Conservation (phyloP, 495 filamentous ascomycete genomes). For the Sphaerosporella brunnea region DNA sequence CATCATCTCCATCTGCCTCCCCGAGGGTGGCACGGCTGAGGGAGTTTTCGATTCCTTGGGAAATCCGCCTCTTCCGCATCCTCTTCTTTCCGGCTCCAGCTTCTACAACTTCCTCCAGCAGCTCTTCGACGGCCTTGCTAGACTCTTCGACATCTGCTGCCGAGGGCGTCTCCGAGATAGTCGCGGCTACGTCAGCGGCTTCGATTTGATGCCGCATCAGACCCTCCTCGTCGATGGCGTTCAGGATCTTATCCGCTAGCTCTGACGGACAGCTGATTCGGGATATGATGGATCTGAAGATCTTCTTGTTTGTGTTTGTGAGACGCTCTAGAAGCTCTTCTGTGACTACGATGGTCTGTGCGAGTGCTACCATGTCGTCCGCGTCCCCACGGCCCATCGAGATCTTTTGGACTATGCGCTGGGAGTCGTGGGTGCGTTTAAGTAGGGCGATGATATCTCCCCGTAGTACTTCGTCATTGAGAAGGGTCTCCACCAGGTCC, state of each 20-base stretch:
- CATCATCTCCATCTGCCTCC: conserved; percentile 40
- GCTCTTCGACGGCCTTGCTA: conserved; percentile 37
- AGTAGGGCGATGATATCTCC: conserved; percentile 51
- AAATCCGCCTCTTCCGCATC: conserved; percentile 11
- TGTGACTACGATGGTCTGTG: conserved; percentile 63
- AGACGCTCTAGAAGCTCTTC: conserved; percentile 44
- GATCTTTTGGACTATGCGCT: conserved; percentile 83
- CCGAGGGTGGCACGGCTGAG: conserved; percentile 22
- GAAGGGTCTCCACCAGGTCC: conserved; percentile 60
- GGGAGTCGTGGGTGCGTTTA: conserved; percentile 62
- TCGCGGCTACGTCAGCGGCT: conserved; percentile 50
- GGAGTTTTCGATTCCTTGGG: not conserved
- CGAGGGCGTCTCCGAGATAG: conserved; percentile 49
- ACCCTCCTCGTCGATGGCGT: conserved; percentile 85
- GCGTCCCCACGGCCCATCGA: conserved; percentile 77
- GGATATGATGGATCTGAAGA: conserved; percentile 2
- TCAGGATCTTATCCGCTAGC: conserved; percentile 51
- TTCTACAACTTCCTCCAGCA: conserved; percentile 32
- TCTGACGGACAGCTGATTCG: conserved; percentile 43
- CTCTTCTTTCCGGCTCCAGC: conserved; percentile 31
- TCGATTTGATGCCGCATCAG: conserved; percentile 58
- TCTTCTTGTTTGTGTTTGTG: conserved; percentile 4
- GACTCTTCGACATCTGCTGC: conserved; percentile 35
- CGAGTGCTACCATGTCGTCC: conserved; percentile 75
- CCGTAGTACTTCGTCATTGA: conserved; percentile 42